Evolutionary conservation across 2,329 filamentous ascomycete genomes (phyloP).

Genomic region (Colletotrichum cuscutae): DNA sequence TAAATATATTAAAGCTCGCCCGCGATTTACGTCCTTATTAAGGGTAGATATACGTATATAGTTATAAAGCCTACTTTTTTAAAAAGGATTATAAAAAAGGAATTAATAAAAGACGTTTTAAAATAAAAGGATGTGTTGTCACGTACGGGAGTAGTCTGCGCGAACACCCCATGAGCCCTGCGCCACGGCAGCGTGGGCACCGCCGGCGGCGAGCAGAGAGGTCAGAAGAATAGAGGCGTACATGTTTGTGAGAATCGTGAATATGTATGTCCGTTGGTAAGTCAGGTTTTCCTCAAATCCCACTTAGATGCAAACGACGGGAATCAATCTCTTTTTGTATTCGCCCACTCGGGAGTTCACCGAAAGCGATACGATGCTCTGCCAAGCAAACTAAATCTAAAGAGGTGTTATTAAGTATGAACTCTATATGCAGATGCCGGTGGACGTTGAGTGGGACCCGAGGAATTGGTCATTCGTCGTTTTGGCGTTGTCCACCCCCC

Average conservation of each 20-base stretch:
- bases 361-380: background rate
- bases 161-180: conserved; percentile 8
- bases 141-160: conserved; percentile 16
- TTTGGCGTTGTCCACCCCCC: background rate
- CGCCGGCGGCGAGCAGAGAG: background rate
- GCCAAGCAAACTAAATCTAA: background rate
- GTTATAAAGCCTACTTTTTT: no score
- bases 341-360: no score
- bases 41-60: no score
- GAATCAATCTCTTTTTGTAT: background rate
- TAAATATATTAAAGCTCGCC: no score
- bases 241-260: background rate
- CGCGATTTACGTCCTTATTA: no score
- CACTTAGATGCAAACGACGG: accelerated
- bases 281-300: background rate
- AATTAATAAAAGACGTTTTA: no score
- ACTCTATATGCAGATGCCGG: background rate
- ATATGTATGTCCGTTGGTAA: background rate
- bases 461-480: background rate
- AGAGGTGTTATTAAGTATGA: background rate
- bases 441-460: background rate
- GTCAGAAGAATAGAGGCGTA: background rate
- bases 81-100: no score
- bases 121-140: background rate
- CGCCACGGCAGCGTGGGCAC: background rate